A percentile compares a stretch with the other conserved stretches of the same genome.
Evolutionary conservation across 352 stramenopile species (phyloP).

Genomic region (Saprolegnia diclina): DNA sequence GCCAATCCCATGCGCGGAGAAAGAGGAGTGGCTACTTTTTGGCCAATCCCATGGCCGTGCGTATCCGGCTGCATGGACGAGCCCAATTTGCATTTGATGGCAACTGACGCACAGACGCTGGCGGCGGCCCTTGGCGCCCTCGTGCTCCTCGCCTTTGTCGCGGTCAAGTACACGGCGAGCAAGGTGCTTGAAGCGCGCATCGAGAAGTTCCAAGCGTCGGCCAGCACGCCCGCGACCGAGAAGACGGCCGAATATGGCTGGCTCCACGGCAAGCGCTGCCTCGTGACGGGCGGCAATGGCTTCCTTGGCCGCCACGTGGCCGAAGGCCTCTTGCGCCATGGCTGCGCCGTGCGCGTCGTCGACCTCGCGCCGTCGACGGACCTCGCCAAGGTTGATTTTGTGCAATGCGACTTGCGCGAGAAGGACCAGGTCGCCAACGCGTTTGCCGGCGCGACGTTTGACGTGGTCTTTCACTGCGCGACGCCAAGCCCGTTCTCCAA

Average conservation of each 20-base stretch:
- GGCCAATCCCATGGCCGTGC: background rate
- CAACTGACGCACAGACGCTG: background rate
- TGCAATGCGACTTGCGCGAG: conserved; percentile 27
- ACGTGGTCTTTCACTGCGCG: conserved; percentile 30
- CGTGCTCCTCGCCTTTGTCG: background rate
- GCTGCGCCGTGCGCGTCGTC: conserved; percentile 24
- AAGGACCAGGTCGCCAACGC: conserved; percentile 14
- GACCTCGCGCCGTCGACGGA: conserved; percentile 21
- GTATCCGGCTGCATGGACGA: background rate
- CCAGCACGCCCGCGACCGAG: background rate
- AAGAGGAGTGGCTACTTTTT: background rate
- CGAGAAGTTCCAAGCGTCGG: conserved; percentile 3
- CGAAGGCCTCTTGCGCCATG: conserved; percentile 25
- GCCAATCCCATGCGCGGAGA: background rate
- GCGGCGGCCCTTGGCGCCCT: background rate
- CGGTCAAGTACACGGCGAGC: background rate
- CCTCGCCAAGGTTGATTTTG: conserved; percentile 21
- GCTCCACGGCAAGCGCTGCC: background rate
- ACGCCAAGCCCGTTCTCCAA: conserved; percentile 15
- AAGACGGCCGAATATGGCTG: background rate
- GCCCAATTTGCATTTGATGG: conserved; percentile 6
- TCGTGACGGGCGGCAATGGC: conserved; percentile 29
- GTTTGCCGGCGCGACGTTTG: conserved; percentile 3
- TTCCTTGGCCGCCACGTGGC: conserved; percentile 29
- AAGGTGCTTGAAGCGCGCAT: conserved; percentile 3